Base-by-base conservation (phyloP, 1,284 basidiomycete genomes). In the Ceratobasidium theobromae region DNA sequence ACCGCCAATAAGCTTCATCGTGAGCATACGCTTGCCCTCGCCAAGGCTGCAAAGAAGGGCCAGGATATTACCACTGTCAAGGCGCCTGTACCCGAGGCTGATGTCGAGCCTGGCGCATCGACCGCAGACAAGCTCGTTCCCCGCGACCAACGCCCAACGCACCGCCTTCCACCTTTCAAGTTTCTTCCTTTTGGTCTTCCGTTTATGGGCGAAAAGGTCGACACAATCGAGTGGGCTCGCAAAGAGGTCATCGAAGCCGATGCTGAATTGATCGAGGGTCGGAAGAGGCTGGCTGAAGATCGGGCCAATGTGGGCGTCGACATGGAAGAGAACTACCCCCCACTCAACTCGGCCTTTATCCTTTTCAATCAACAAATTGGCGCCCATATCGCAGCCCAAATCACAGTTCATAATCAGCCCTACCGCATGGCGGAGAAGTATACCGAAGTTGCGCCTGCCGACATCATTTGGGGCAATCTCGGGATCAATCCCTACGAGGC, bases 401-500 rank as follows among this genome's bases (percentile, higher is more conserved):
- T 82, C 68, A 74, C 86, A 46, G 79, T 81, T 48, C 82, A 86
- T 72, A 83, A 86, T 70, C 77, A 83, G 73, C 77, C 77, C 70
- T 75, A 68, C 80, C 80, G 68, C 21, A 90, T 90, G 88, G 76
- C 79, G 54, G 78, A 82, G 18, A 83, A 83, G 68, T 87, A 81
- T 77, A 83, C 86, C 75, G 87, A 90, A 72, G 84, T 86, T 49
- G 80, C 83, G 28, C 85, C 87, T 0, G 82, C 84, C 62, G 89
- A 92, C 73, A 85, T 93, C 57, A 86, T 93, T 67, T 85, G 83
- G 83, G 70, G 74, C 51, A 84, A 82, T 73, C 75, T 85, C 58
- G 71, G 85, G 60, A 78, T 98, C 78, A 95, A 95, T 74, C 91
- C 93, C 0, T 98, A 96, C 74, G 93, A 97, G 76, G 84, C 85